Base-by-base conservation (phyloP, 75 land plant genomes). In the Sequoiadendron giganteum region DNA sequence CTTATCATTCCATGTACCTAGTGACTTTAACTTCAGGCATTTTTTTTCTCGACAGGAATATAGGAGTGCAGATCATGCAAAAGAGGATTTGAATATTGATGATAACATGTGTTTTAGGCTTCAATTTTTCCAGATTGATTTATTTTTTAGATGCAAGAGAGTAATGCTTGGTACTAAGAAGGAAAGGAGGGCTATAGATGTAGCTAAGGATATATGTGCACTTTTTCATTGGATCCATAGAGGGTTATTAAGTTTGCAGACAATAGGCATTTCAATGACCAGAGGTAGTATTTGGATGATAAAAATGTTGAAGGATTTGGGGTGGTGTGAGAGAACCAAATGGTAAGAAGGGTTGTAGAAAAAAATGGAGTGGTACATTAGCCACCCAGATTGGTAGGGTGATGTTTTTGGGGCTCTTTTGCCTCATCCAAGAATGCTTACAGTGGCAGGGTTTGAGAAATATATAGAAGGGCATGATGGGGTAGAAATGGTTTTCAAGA, bases 251-350 rank as follows among this genome's bases (percentile, higher is more conserved):
- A 94, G 88, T 94, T 89, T 85, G 96, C 93, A 9, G 96, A 93
- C 19, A 95, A 95, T 72, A 89, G 96, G 47, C 96, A 95, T 5
- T 95, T 95, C 85, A 94, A 95, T 88, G 96, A 95, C 48, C 96
- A 95, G 90, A 88, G 95, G 80, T 95, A 94, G 85, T 94, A 90
- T 85, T 83, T 94, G 40, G 95, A 94, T 75, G 95, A 94, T 87
- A 85, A 89, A 90, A 93, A 93, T n/a, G 49, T 87, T 94, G 73
- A 91, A 89, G 87, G 89, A 92, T n/a, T 70, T 94, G 73, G 96
- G 96, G 4, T 95, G 96, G 96, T 88, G 86, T 8, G 95, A 93
- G 89, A 54, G 92, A 82, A 95, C 96, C 5, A 82, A 78, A 48
- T 95, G 96, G 96, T 92, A 90, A 75, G 96, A 95, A n/a, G 96